Percentiles rank a stretch among this genome's conserved stretches.
Conservation (phyloP, 805 yeast genomes). For the Saccharomycopsis oosterbeekiorum region DNA sequence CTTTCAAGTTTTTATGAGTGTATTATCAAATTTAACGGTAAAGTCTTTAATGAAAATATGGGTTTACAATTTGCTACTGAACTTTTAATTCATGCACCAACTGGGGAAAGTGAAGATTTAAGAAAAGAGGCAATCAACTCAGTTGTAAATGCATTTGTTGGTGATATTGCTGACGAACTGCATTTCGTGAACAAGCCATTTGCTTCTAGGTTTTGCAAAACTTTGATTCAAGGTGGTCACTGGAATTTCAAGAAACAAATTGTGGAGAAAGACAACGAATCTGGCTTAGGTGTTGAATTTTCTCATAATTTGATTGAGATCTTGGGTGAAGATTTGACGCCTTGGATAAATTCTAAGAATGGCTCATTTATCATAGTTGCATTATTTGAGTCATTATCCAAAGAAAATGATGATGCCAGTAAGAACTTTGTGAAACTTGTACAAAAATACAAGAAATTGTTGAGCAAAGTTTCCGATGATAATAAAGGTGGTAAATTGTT, state of each 20-base stretch:
- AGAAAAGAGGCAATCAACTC: conserved; percentile 37
- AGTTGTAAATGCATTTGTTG: conserved; percentile 46
- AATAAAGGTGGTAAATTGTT: conserved; percentile 61
- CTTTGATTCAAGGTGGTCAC: conserved; percentile 77
- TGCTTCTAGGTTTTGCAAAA: conserved; percentile 61
- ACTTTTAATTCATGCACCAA: conserved; percentile 45
- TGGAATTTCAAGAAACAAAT: conserved; percentile 60
- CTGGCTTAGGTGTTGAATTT: conserved; percentile 48
- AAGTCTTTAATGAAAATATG: conserved; percentile 52
- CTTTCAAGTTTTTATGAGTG: conserved; percentile 54
- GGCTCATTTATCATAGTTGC: conserved; percentile 81
- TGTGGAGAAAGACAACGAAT: conserved; percentile 34
- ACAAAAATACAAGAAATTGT: conserved; percentile 37
- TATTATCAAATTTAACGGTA: conserved; percentile 37
- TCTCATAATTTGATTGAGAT: conserved; percentile 29
- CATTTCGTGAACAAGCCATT: conserved; percentile 67
- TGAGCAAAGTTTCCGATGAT: conserved; percentile 33
- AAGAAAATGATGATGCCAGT: conserved; percentile 32
- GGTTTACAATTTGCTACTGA: conserved; percentile 82
- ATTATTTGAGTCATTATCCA: conserved; percentile 54
- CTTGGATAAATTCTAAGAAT: conserved; percentile 60
- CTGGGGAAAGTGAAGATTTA: conserved; percentile 33
- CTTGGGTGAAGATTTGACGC: conserved; percentile 36
- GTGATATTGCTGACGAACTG: conserved; percentile 55
- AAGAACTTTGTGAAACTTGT: conserved; percentile 44